These are phyloP conservation scores for Malus fusca DNA, from an alignment of 306 rosid genomes.

Conservation along the genomic window DNA sequence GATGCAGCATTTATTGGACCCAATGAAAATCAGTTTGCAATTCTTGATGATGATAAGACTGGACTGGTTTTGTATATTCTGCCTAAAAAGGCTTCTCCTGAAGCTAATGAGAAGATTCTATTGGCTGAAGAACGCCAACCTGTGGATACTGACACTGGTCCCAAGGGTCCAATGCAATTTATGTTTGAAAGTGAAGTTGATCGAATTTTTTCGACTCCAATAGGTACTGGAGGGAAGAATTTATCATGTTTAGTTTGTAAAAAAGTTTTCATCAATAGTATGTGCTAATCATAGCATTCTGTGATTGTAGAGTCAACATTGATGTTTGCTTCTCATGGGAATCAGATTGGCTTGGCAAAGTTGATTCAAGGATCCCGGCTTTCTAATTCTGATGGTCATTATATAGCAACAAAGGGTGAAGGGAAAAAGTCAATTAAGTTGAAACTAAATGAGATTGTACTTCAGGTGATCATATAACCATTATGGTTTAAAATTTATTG, in stretches of 20 bases:
- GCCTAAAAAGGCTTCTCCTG: conserved; percentile 68
- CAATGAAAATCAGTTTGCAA: conserved; percentile 85
- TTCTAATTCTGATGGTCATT: conserved; percentile 62
- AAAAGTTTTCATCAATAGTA: neutral
- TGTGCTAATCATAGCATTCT: conserved; percentile 26
- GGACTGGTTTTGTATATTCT: conserved; percentile 68
- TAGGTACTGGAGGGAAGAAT: conserved; percentile 50
- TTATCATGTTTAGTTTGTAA: conserved; percentile 9
- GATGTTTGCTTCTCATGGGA: conserved; percentile 84
- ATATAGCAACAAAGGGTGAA: conserved; percentile 62
- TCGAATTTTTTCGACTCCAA: conserved; percentile 87
- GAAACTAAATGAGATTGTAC: conserved; percentile 81
- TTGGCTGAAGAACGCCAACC: conserved; percentile 53
- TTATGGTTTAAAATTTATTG: neutral
- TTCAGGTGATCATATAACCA: conserved; percentile 56
- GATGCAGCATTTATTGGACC: conserved; percentile 97
- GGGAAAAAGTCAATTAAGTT: conserved; percentile 81
- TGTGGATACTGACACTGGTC: conserved; percentile 30
- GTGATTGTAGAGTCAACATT: conserved; percentile 75
- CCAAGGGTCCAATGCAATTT: conserved; percentile 68
- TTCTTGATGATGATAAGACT: conserved; percentile 92
- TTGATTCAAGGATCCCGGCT: conserved; percentile 79
- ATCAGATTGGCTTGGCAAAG: conserved; percentile 83
- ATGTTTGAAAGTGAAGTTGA: conserved; percentile 88
- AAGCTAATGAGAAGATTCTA: conserved; percentile 47